Evolutionary conservation across 345 rosid genomes (phyloP), one percentile per base, ranked within the genome.

Genomic region (Boechera divaricarpa): DNA sequence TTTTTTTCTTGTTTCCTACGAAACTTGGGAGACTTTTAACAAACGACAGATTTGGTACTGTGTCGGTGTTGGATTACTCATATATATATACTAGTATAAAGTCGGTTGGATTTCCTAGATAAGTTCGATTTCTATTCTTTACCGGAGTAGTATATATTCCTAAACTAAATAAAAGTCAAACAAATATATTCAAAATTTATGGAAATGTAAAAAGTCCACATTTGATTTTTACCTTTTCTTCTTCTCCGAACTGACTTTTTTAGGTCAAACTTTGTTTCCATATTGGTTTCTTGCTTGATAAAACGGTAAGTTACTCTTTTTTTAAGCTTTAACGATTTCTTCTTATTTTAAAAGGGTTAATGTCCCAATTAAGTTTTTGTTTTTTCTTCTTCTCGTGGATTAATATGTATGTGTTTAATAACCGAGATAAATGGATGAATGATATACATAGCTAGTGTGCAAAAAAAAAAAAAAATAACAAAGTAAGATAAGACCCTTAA

Each of bases 321-420:
- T 62, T 61, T 16, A 15, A 6, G 28, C 32, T 47, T 66, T 41
- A 62, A 21, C n/a, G 45, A 75, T 59, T 24, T 36, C 0, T 36
- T 68, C 78, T 72, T 67, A 47, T 42, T 53, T 57, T 18, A 71
- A n/a, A 18, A 6, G 32, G 6, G 67, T n/a, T 36, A 29, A 38
- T 63, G 26, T 15, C 56, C 24, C n/a, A n/a, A 18, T 6, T 39
- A 15, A 9, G 61, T 42, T 42, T 10, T 42, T 42, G 10, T 49
- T 49, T 49, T 24, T 51, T 21, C 10, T 10, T 51, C 6, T 21
- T 21, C 31, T 21, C 56, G 35, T 55, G 8, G 35, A 53, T 12
- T 55, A 29, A 29, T 29, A 55, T 29, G 5, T 56, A 3, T 31
- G 15, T 31, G 38, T 31, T 56, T 56, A 13, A 13, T 13, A 31